Evolutionary conservation across 1,284 basidiomycete genomes (phyloP), one percentile per base, ranked within the genome.

Genomic region (Acaromyces ingoldii): DNA sequence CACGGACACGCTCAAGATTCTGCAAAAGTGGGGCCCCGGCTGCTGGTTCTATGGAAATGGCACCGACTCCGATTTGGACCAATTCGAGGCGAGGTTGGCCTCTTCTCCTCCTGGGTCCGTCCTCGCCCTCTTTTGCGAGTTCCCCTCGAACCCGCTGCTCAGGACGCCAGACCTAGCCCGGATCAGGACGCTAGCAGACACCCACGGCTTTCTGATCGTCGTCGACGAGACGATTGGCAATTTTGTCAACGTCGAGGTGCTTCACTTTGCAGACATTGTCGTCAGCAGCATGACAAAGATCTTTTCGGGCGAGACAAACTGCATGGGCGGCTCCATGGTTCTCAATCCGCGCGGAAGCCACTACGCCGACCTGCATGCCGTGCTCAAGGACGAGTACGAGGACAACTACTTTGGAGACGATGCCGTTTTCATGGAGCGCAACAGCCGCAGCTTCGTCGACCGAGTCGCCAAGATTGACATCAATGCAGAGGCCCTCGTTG

Each of bases 201-300:
- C 87, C 74, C 86, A 91, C 70, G 83, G 86, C 38, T 97, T 97
- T 75, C 77, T 91, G 26, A 82, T 98, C 48, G 84, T 96, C 17
- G 80, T 98, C 26, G 93, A 99, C 74, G 95, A 98, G 75, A 97
- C 91, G 1, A 84, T 99, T 47, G 93, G 93, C 28, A 97, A 92
- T 76, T 93, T 95, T 67, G 83, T 91, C 63, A 98, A 98, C 65
- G 91, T 98, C 40, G 87, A 95, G 67, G 88, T 95, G 4, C 79
- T 95, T 3, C 86, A 86, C 3, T 89, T 84, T 62, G 89, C 87
- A 1, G 95, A 98, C 76, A 83, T 98, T 25, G 85, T 96, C n/a
- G 92, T 88, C 47, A 91, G 88, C 67, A 92, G 89, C 74, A 77
- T 98, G 68, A 89, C 89, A 41, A 98, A 98, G 79, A 82, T 98